Percentiles rank a stretch among this genome's conserved stretches.
Evolutionary conservation across 2,329 filamentous ascomycete species (phyloP).

Genomic region (Thermothelomyces thermophilus): DNA sequence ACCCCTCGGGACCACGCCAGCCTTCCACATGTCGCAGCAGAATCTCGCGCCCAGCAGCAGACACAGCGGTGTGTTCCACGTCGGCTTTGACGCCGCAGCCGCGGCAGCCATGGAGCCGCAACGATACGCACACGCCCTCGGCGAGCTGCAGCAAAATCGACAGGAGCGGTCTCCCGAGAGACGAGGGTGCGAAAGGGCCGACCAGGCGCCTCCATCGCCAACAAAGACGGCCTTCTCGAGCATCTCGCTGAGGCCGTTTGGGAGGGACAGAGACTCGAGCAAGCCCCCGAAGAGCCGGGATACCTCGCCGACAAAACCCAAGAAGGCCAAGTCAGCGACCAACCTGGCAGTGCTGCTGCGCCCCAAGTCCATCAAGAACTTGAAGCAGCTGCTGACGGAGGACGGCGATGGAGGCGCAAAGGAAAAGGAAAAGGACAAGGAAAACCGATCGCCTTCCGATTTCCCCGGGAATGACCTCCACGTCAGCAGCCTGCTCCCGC

Average conservation of each 20-base stretch:
- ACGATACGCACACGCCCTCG: slow-evolving; percentile 39
- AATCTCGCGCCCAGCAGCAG: slow-evolving; percentile 22
- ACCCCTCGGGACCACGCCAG: slow-evolving; percentile 22
- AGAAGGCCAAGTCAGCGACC: slow-evolving; percentile 76
- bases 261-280: slow-evolving; percentile 32
- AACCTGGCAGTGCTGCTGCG: slow-evolving; percentile 71
- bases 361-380: slow-evolving; percentile 64
- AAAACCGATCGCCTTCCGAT: slow-evolving; percentile 64
- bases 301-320: slow-evolving; percentile 54
- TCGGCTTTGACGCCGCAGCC: slow-evolving; percentile 15
- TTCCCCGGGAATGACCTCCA: slow-evolving; percentile 28
- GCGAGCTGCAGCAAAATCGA: slow-evolving; percentile 52
- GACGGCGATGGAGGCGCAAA: slow-evolving; percentile 36
- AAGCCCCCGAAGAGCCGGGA: slow-evolving; percentile 34
- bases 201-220: slow-evolving; percentile 31
- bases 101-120: slow-evolving; percentile 17
- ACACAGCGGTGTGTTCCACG: slow-evolving; percentile 16
- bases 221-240: slow-evolving; percentile 37
- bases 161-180: slow-evolving; percentile 30
- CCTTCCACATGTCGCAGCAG: slow-evolving; percentile 25
- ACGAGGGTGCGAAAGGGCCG: slow-evolving; percentile 3
- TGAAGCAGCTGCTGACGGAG: slow-evolving; percentile 41
- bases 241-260: slow-evolving; percentile 39
- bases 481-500: slow-evolving; percentile 24
- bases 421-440: slow-evolving; percentile 86